Conservation (phyloP, 2,329 filamentous ascomycete species). For the Fusarium sp. region DNA sequence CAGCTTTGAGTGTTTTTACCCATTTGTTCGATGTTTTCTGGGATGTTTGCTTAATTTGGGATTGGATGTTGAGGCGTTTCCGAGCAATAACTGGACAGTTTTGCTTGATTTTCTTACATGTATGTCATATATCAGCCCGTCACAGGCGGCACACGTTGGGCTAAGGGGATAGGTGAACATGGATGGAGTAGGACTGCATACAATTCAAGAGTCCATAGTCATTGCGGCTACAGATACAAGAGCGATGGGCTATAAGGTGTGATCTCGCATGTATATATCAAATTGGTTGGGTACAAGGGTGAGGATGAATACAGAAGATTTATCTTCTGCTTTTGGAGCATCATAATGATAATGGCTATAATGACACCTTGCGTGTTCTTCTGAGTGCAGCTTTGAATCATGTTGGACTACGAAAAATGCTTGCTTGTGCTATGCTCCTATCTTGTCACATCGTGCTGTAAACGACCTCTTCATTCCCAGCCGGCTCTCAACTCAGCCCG, state of each 20-base stretch:
- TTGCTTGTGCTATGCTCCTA: neutral
- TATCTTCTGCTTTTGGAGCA: slow-evolving; percentile 35
- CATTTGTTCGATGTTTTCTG: slow-evolving; percentile 37
- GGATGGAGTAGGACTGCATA: slow-evolving; percentile 30
- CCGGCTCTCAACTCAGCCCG: slow-evolving; percentile 31
- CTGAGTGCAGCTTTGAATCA: slow-evolving; percentile 1
- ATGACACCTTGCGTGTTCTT: slow-evolving; percentile 21
- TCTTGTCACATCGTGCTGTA: neutral
- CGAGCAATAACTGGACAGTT: slow-evolving; percentile 31
- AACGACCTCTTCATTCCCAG: slow-evolving; percentile 2
- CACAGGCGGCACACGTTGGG: slow-evolving; percentile 14
- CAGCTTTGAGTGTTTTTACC: slow-evolving; percentile 29
- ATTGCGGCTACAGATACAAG: slow-evolving; percentile 24
- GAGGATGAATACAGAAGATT: slow-evolving; percentile 43
- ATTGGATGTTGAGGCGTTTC: slow-evolving; percentile 41
- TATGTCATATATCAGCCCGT: slow-evolving; percentile 24
- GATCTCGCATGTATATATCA: slow-evolving; percentile 43
- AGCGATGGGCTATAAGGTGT: slow-evolving; percentile 31
- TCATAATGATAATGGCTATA: slow-evolving; percentile 31
- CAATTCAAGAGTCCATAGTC: slow-evolving; percentile 26
- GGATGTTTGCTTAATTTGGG: slow-evolving; percentile 21
- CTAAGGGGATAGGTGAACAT: slow-evolving; percentile 12
- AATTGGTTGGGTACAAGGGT: slow-evolving; percentile 32
- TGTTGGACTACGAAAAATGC: neutral
- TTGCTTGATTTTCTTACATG: slow-evolving; percentile 23